Percentiles rank a stretch among this genome's conserved stretches.
Conservation (phyloP, 2,329 filamentous ascomycete species). For the Aspergillus terreus region DNA sequence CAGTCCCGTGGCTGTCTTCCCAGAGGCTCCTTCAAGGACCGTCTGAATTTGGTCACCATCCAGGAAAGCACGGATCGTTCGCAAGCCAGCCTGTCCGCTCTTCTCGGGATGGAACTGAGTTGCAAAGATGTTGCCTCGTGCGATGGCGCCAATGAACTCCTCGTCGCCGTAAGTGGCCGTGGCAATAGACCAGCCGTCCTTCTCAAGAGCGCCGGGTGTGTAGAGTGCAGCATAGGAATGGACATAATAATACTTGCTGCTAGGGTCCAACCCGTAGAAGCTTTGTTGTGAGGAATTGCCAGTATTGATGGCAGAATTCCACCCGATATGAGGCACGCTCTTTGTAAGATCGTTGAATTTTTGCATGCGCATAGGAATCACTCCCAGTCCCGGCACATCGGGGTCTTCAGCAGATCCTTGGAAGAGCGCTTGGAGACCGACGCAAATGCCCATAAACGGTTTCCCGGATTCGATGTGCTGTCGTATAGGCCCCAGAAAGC, state of each 20-base stretch:
- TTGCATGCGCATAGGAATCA: conserved; percentile 68
- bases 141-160: conserved; percentile 86
- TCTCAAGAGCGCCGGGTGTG: conserved; percentile 66
- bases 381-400: conserved; percentile 66
- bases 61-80: conserved; percentile 80
- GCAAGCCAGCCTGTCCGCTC: conserved; percentile 82
- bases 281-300: conserved; percentile 45
- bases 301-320: conserved; percentile 76
- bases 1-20: conserved; percentile 58
- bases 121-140: conserved; percentile 77
- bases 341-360: conserved; percentile 76
- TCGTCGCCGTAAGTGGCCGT: conserved; percentile 83
- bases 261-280: conserved; percentile 74
- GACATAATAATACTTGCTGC: conserved; percentile 98
- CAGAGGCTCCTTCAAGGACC: conserved; percentile 39
- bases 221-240: conserved; percentile 90
- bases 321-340: conserved; percentile 97
- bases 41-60: conserved; percentile 61
- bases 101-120: conserved; percentile 99
- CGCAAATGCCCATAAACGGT: conserved; percentile 96
- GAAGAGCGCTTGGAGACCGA: conserved; percentile 88
- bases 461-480: conserved; percentile 86
- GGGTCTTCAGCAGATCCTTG: conserved; percentile 77
- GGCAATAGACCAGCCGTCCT: conserved; percentile 85
- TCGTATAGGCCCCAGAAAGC: conserved; percentile 77